These are phyloP conservation scores for Aspergillus vadensis DNA, from an alignment of 2,329 filamentous ascomycete genomes.

Conservation along the genomic window DNA sequence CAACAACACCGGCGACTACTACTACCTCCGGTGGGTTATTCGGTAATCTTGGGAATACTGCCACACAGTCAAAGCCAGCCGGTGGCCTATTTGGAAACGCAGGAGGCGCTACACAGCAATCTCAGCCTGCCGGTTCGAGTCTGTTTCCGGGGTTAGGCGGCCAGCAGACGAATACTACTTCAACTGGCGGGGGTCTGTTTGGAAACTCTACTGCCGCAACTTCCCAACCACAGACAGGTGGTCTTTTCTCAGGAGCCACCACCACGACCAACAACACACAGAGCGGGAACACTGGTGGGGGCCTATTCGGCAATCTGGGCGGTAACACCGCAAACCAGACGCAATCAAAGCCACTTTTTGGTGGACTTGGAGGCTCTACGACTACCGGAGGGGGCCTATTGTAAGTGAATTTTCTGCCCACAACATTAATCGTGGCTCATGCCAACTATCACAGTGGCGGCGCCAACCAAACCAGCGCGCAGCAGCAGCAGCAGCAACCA, in stretches of 20 bases:
- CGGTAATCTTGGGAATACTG: conserved; percentile 28
- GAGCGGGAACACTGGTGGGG: conserved; percentile 28
- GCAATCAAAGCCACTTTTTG: conserved; percentile 40
- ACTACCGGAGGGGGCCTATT: conserved; percentile 34
- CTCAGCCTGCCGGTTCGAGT: conserved; percentile 32
- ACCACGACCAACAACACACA: conserved; percentile 27
- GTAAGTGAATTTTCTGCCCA: conserved; percentile 28
- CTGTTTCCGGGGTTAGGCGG: conserved; percentile 36
- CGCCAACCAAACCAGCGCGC: conserved; percentile 27
- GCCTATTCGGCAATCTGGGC: conserved; percentile 34
- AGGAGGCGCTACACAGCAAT: conserved; percentile 28
- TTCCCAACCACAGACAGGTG: conserved; percentile 33
- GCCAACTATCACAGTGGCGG: conserved; percentile 22
- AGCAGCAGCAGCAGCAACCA: conserved; percentile 49
- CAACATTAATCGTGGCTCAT: background rate
- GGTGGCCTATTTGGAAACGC: conserved; percentile 36
- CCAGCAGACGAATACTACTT: conserved; percentile 31
- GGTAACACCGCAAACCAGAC: conserved; percentile 32
- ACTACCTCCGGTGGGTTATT: conserved; percentile 35
- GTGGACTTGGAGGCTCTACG: conserved; percentile 33
- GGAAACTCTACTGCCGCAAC: conserved; percentile 29
- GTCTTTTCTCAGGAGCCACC: conserved; percentile 26
- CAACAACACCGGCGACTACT: conserved; percentile 31
- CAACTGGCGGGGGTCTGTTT: conserved; percentile 34
- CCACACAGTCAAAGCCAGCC: conserved; percentile 36